Evolutionary conservation across 2,329 filamentous ascomycete species (phyloP), one percentile per base, ranked within the genome.

Genomic region (Pseudogymnoascus sp.): DNA sequence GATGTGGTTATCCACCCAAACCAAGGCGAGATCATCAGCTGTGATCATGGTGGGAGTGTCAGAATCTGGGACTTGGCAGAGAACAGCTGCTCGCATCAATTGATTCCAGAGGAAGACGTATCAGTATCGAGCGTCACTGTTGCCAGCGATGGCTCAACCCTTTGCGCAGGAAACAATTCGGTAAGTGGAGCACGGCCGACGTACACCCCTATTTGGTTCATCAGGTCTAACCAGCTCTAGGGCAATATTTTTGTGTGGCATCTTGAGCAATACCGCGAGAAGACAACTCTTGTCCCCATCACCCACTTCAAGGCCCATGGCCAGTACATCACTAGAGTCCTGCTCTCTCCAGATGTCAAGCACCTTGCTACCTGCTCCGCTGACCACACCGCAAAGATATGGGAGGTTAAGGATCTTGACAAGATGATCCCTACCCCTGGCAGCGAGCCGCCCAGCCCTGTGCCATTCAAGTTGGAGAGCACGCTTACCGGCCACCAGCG

Each of bases 1-100:
- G 94, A 99, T 75, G 94, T 99, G 7, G 94, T 97, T n/a, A 99
- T 99, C 62, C 94, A 99, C 74, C 94, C 94, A 0, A 99, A 99
- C 73, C 94, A 99, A 78, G 94, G 93, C 64, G 94, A 99, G 78
- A 88, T 99, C 65, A 96, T 99, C 72, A 96, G 91, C 74, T 97
- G 93, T 74, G 94, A 99, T 74, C 86, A 93, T 35, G 88, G 89
- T 58, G 94, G 94, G 58, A 96, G 92, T 74, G 91, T 99, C 64
- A 83, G 93, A 41, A 90, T 99, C 66, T 99, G 94, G 94, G 94
- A 99, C 72, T 77, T 99, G 62, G 92, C 92, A 7, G 92, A 97
- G 82, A 97, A 97, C 73, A 95, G 92, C 71, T 99, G 94, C 79
- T 92, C 90, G 0, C 93, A 97, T 75, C 91, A 97, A 76, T 82